Evolutionary conservation across 352 stramenopile species (phyloP), one percentile per base, ranked within the genome.

Genomic region (Pythium sp.): DNA sequence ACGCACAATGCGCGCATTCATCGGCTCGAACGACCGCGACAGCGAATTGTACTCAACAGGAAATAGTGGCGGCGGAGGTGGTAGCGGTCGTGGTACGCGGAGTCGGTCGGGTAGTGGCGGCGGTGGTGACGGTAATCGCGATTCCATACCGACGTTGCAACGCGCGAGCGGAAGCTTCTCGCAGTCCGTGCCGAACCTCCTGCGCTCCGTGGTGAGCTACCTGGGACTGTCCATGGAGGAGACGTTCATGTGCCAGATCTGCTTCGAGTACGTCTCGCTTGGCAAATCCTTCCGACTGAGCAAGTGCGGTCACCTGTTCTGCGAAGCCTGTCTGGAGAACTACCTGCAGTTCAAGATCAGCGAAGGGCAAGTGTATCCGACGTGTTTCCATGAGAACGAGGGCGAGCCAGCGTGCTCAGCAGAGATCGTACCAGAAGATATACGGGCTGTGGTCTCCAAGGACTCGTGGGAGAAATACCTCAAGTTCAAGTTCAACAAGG

Each of bases 401-500:
- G 70, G 74, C 26, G 77, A 73, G 22, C 62, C 57, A 1, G 70
- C 76, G n/a, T 90, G 84, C 47, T 72, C 75, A 12, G 69, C 63
- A 5, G 68, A 76, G 3, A 82, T 94, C 41, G 32, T 69, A 4
- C 59, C 74, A 15, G 68, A 76, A 14, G 86, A 91, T 36, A 84
- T 91, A 28, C 70, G 66, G n/a, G 63, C 69, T 9, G 62, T 86
- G 22, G 71, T 92, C n/a, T 80, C 78, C 1, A 61, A 80, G 1
- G 67, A 80, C 3, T 63, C 84, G 0, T 95, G 81, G 79, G 74
- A 72, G 15, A 94, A 94, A 78, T 96, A 93, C 61, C 67, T 76
- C 68, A 91, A 83, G 64, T 91, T 97, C 64, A 87, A 91, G 47
- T 97, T 97, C 70, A 93, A 92, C 76, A 83, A 90, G 68, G 80